These are phyloP conservation scores for Jatropha podagrica DNA, from an alignment of 441 rosid genomes.

Conservation along the genomic window DNA sequence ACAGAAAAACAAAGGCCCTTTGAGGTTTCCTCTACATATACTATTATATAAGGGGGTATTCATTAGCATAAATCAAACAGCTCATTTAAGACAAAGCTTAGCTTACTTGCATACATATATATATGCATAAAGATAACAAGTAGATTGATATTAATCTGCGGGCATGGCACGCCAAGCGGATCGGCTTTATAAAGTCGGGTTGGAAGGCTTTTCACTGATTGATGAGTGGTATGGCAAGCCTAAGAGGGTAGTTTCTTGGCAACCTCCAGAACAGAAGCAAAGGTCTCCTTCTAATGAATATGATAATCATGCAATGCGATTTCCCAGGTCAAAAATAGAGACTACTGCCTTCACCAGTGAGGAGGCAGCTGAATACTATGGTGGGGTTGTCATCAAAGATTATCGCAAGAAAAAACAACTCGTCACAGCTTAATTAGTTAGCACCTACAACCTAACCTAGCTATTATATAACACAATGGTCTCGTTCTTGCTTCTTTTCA, in stretches of 20 bases:
- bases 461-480: too few species aligned
- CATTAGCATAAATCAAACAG: too few species aligned
- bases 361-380: conserved; percentile 15
- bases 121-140: too few species aligned
- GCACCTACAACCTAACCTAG: too few species aligned
- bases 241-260: neutral
- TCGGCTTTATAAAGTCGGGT: conserved; percentile 14
- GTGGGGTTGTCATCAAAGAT: conserved; percentile 14
- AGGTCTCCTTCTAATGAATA: neutral
- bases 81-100: too few species aligned
- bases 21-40: too few species aligned
- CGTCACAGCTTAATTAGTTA: neutral
- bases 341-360: neutral
- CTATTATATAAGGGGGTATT: too few species aligned
- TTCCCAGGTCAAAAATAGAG: neutral
- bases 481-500: too few species aligned
- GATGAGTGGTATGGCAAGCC: conserved; percentile 16
- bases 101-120: too few species aligned
- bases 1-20: too few species aligned
- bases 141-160: too few species aligned
- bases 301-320: neutral
- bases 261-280: neutral
- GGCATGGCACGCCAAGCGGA: conserved; percentile 26
- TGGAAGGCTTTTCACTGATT: conserved; percentile 24
- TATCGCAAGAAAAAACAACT: neutral